A percentile compares a stretch with the other conserved stretches of the same genome.
These are phyloP conservation scores for Stagonosporopsis tanaceti DNA, from an alignment of 2,329 filamentous ascomycete genomes.

Conservation along the genomic window DNA sequence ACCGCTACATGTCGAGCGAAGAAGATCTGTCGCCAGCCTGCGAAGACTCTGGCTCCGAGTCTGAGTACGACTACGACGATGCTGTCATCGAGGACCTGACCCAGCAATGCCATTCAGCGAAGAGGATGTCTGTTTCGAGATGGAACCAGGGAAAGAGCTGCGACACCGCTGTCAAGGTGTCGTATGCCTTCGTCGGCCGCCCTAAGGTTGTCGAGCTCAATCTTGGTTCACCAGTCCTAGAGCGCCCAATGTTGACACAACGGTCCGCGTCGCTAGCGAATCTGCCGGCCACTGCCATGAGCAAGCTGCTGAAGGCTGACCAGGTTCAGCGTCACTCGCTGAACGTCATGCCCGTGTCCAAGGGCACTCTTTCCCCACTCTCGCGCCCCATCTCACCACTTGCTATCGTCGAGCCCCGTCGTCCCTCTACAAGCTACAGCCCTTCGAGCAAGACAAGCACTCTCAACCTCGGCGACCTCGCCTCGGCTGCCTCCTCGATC, in stretches of 20 bases:
- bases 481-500: constrained; percentile 36
- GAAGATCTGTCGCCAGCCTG: constrained; percentile 50
- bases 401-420: constrained; percentile 31
- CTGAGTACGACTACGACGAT: constrained; percentile 43
- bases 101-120: constrained; percentile 37
- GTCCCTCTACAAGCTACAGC: constrained; percentile 42
- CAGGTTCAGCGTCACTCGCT: constrained; percentile 39
- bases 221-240: constrained; percentile 28
- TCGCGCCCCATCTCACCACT: constrained; percentile 37
- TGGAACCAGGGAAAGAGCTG: constrained; percentile 46
- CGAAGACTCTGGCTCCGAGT: constrained; percentile 37
- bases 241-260: constrained; percentile 31
- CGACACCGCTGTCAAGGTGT: constrained; percentile 49
- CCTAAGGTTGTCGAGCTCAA: constrained; percentile 50
- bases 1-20: constrained; percentile 51
- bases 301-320: constrained; percentile 39
- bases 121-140: constrained; percentile 44
- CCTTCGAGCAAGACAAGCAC: constrained; percentile 33
- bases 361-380: constrained; percentile 20
- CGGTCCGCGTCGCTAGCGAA: constrained; percentile 47
- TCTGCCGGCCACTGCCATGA: constrained; percentile 39
- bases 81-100: constrained; percentile 42
- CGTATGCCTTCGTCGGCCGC: constrained; percentile 48
- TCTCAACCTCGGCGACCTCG: constrained; percentile 31
- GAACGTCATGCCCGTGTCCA: constrained; percentile 26